Base-by-base conservation (phyloP, 1,139 yeast species). In the Candida glucosophila region DNA sequence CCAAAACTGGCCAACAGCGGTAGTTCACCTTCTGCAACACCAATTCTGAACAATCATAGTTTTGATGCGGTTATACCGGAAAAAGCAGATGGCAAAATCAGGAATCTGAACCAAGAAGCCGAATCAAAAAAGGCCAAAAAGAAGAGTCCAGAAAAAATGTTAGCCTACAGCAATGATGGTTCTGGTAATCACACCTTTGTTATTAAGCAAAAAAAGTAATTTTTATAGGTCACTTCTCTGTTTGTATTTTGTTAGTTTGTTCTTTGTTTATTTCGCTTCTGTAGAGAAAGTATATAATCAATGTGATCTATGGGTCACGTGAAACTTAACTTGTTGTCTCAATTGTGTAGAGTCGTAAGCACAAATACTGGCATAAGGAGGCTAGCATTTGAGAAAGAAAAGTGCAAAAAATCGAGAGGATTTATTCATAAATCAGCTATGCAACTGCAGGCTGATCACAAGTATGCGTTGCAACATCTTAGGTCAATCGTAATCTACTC, bases 401-500 rank as follows among this genome's bases (percentile, higher is more conserved):
- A n/a, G n/a, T n/a, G n/a, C n/a, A n/a, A n/a, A n/a, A n/a, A n/a
- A n/a, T n/a, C n/a, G n/a, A n/a, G n/a, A n/a, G n/a, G n/a, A n/a
- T n/a, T n/a, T n/a, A n/a, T n/a, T n/a, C n/a, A n/a, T n/a, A n/a
- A n/a, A n/a, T n/a, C n/a, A n/a, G n/a, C n/a, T n/a, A 36, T 36
- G 38, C 34, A 29, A 16, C 35, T 34, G 36, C 43, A 37, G 6
- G 35, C 39, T 13, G 57, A 55, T 29, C 40, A 40, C 14, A 29
- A 33, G 14, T 47, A 39, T 34, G 41, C 52, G 10, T 48, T 44
- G 22, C 69, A 61, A 34, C 61, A 71, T 33, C 62, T 76, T 20
- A 59, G 78, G 23, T 67, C 77, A 16, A 56, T 67, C 6, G 64
- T 80, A 12, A 58, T 82, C 47, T 82, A 82, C 40, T 71, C 81